Conservation (phyloP, 2,329 filamentous ascomycete genomes). For the Nectriaceae sp. region DNA sequence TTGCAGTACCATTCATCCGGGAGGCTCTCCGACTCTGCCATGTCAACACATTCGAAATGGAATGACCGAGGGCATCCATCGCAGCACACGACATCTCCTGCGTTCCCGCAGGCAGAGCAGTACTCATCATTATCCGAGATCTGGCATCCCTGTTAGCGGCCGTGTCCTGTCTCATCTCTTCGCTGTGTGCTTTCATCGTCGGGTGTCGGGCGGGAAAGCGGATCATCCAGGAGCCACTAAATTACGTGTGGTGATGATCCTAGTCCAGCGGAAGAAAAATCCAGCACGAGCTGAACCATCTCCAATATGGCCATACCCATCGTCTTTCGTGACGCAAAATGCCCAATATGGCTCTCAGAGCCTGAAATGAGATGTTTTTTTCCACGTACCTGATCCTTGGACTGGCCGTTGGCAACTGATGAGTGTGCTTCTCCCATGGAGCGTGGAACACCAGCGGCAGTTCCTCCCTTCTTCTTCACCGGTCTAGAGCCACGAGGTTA, state of each 20-base stretch:
- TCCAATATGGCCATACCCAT: not conserved
- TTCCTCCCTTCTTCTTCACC: conserved; percentile 69
- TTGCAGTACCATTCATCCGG: conserved; percentile 87
- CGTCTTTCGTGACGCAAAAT: no score
- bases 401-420: conserved; percentile 58
- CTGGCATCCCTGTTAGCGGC: conserved; percentile 37
- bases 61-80: conserved; percentile 90
- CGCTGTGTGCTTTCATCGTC: not conserved
- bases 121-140: conserved; percentile 79
- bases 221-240: conserved; percentile 10
- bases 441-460: conserved; percentile 68
- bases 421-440: conserved; percentile 64
- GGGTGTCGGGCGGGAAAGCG: conserved; percentile 2
- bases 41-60: conserved; percentile 86
- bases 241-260: conserved; percentile 23
- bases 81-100: conserved; percentile 87
- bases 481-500: conserved; percentile 53
- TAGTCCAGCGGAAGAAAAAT: conserved; percentile 17
- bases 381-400: conserved; percentile 52
- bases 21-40: conserved; percentile 67
- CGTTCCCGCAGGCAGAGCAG: conserved; percentile 82
- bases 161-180: conserved; percentile 18
- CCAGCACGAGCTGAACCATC: conserved; percentile 7
- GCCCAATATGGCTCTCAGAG: not conserved
- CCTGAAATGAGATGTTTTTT: not conserved